Conservation (phyloP, 1,284 basidiomycete species). For the Trichosporon sp. region DNA sequence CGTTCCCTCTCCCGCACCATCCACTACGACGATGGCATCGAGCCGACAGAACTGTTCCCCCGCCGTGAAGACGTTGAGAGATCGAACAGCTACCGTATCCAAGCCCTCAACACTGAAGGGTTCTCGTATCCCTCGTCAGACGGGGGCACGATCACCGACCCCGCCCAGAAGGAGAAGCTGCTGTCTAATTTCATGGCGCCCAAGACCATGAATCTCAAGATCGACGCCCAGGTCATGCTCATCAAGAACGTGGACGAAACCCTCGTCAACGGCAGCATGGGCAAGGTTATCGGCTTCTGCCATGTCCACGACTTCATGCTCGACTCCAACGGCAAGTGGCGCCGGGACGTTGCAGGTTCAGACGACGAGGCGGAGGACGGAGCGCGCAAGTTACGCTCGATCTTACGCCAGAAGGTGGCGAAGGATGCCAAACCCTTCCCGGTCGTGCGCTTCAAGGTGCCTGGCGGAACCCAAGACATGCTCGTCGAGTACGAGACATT, state of each 20-base stretch:
- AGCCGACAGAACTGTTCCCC: slow-evolving; percentile 84
- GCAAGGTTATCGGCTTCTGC: slow-evolving; percentile 70
- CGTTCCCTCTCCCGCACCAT: slow-evolving; percentile 62
- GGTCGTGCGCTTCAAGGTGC: slow-evolving; percentile 74
- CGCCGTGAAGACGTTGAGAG: slow-evolving; percentile 77
- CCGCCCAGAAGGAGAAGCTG: slow-evolving; percentile 64
- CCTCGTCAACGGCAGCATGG: slow-evolving; percentile 82
- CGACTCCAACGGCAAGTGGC: slow-evolving; percentile 43
- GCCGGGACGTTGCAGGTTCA: slow-evolving; percentile 27
- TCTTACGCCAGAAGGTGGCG: slow-evolving; percentile 37
- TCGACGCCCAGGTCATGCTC: slow-evolving; percentile 67
- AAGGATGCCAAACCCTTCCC: slow-evolving; percentile 61
- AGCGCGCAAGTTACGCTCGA: slow-evolving; percentile 54
- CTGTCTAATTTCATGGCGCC: slow-evolving; percentile 76
- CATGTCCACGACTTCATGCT: slow-evolving; percentile 40
- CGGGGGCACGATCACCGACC: slow-evolving; percentile 62
- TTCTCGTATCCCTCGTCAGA: slow-evolving; percentile 63
- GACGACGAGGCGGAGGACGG: slow-evolving; percentile 47
- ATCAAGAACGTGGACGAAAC: slow-evolving; percentile 76
- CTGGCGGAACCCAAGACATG: slow-evolving; percentile 62
- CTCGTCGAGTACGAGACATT: slow-evolving; percentile 74
- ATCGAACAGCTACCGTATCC: slow-evolving; percentile 70
- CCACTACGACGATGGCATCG: slow-evolving; percentile 69
- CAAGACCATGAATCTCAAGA: slow-evolving; percentile 63
- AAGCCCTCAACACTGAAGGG: slow-evolving; percentile 55